Evolutionary conservation across 768 basidiomycete species (phyloP).

Genomic region (Pulveroboletus frians): DNA sequence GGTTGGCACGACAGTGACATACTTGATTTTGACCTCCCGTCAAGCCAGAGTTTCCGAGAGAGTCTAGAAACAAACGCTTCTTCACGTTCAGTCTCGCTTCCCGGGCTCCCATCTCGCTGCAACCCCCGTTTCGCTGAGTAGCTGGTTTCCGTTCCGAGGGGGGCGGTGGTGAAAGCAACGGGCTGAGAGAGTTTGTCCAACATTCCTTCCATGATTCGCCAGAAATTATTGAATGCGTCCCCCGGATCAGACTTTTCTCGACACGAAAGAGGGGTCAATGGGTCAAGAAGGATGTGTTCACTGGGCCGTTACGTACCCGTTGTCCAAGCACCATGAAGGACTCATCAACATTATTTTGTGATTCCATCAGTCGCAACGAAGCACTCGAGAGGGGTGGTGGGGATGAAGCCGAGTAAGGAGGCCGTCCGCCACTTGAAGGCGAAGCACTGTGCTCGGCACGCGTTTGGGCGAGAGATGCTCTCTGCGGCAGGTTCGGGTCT

Average conservation of each 20-base stretch:
- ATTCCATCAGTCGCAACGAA: constrained; percentile 38
- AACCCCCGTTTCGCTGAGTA: constrained; percentile 21
- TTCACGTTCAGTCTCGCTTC: constrained; percentile 66
- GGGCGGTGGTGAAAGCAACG: constrained; percentile 75
- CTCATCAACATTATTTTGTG: constrained; percentile 69
- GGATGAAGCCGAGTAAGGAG: constrained; percentile 34
- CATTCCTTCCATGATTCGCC: constrained; percentile 85
- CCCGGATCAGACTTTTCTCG: constrained; percentile 64
- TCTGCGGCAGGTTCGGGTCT: constrained; percentile 71
- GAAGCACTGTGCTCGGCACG: constrained; percentile 23
- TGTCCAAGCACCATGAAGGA: constrained; percentile 88
- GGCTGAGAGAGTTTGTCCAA: constrained; percentile 79
- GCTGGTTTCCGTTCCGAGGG: constrained; percentile 46
- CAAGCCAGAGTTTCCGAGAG: constrained; percentile 39
- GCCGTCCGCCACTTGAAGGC: constrained; percentile 11
- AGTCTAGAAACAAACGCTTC: constrained; percentile 57
- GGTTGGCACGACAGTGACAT: not conserved
- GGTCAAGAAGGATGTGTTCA: constrained; percentile 3
- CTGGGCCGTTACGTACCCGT: constrained; percentile 41
- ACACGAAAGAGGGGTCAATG: not conserved
- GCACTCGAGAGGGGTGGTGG: constrained; percentile 44
- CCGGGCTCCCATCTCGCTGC: constrained; percentile 48
- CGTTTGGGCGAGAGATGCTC: constrained; percentile 28
- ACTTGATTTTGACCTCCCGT: constrained; percentile 20
- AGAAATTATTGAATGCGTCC: constrained; percentile 86